A percentile compares a stretch with the other conserved stretches of the same genome.
These are phyloP conservation scores for Plenodomus lindquistii DNA, from an alignment of 2,329 filamentous ascomycete species.

Conservation along the genomic window DNA sequence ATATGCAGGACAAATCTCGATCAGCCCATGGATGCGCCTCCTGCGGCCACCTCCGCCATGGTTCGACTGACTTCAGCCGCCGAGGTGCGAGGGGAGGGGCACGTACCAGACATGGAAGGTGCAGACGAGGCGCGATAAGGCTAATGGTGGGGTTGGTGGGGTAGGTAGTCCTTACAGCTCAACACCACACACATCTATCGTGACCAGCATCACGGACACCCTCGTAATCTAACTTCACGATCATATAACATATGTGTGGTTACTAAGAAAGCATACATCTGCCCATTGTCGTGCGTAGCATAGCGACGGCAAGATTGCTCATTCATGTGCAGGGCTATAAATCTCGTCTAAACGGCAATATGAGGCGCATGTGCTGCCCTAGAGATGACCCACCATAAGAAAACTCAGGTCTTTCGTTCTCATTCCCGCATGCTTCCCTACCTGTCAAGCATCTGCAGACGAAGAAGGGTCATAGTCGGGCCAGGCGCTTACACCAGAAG, in stretches of 20 bases:
- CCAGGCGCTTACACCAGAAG: too few species aligned
- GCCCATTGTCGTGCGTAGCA: too few species aligned
- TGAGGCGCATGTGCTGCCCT: too few species aligned
- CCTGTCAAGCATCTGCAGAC: too few species aligned
- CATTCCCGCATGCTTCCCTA: too few species aligned
- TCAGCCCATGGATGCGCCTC: neutral
- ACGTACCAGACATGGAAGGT: conserved; percentile 28
- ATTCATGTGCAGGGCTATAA: too few species aligned
- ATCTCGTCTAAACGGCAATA: too few species aligned
- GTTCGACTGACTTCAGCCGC: conserved; percentile 13
- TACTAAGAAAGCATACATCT: too few species aligned
- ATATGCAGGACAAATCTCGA: neutral
- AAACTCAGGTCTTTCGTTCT: too few species aligned
- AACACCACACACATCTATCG: conserved; percentile 6
- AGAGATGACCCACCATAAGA: too few species aligned
- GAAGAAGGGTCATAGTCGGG: too few species aligned
- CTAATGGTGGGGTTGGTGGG: conserved; percentile 23
- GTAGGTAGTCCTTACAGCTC: conserved; percentile 1
- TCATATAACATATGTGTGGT: conserved; percentile 23
- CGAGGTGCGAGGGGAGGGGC: conserved; percentile 17
- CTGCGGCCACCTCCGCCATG: conserved; percentile 26
- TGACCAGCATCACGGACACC: neutral
- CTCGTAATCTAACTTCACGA: neutral
- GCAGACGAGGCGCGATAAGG: conserved; percentile 29
- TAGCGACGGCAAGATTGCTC: too few species aligned